Evolutionary conservation across 192 early-diverging fungal genomes (phyloP).

Genomic region (Gonapodya prolifera): DNA sequence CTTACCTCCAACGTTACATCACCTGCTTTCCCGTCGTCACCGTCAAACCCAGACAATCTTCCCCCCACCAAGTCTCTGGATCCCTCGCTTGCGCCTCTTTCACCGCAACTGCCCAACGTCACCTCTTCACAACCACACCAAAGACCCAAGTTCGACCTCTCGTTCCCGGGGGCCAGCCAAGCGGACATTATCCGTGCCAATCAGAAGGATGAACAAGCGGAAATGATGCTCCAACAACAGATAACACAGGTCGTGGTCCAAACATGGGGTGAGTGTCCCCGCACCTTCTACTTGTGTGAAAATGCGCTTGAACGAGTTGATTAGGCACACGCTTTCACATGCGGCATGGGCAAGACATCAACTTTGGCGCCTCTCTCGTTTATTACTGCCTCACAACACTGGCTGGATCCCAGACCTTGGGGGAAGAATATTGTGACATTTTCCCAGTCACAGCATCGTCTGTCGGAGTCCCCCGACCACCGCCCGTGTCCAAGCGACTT

Average conservation of each 20-base stretch:
- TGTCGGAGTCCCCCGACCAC: constrained; percentile 30
- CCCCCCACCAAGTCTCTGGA: background rate
- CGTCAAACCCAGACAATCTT: background rate
- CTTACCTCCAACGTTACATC: no score
- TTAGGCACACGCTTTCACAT: background rate
- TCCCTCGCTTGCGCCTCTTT: background rate
- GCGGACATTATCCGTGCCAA: constrained; percentile 55
- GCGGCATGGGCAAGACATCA: background rate
- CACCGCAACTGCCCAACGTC: background rate
- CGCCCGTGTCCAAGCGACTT: background rate
- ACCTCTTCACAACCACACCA: no score
- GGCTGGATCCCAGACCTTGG: constrained; percentile 69
- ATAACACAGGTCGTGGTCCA: background rate
- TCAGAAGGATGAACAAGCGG: constrained; percentile 61
- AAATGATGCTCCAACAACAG: background rate
- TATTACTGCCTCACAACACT: background rate
- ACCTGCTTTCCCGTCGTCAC: background rate
- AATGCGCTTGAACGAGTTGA: constrained; percentile 2
- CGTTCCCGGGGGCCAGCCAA: background rate
- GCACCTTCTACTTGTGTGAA: constrained; percentile 9
- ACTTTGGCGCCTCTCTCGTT: background rate
- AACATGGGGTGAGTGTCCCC: constrained; percentile 1
- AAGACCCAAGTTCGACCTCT: background rate
- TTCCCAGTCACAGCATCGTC: constrained; percentile 41
- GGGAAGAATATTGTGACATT: constrained; percentile 93